Evolutionary conservation across 2,329 filamentous ascomycete genomes (phyloP), one percentile per base, ranked within the genome.

Genomic region (Xenosphaeropsis pyriputrescens): DNA sequence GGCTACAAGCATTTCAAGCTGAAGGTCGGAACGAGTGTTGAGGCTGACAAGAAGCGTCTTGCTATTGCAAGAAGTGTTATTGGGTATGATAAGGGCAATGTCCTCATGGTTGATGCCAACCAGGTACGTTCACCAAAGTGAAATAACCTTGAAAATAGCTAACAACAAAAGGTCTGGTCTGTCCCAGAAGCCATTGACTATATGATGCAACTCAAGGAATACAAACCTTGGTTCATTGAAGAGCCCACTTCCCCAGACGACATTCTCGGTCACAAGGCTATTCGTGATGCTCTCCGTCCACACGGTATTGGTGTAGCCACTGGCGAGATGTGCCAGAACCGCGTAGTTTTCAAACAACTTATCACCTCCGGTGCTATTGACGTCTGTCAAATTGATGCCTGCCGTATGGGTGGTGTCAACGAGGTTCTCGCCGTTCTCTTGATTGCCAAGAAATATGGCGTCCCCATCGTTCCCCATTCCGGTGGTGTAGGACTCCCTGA

Each of bases 291-390:
- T 2, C 74, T 93, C 15, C 68, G 70, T 50, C 75, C 79, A 1
- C 65, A 73, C 52, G 72, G 72, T 41, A 83, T 93, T 49, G 83
- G 83, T 42, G 85, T 93, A 3, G 85, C 85, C 6, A 93, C 85
- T 0, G 85, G 85, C 44, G 85, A 93, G 63, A 93, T 93, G 84
- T 89, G 83, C 64, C 85, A 93, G 64, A 93, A 93, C 67, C 76
- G 85, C 32, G 82, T 93, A 48, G 73, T 93, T 50, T 93, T 93
- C 72, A 93, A 93, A 70, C 85, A 93, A 60, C 71, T 93, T 44
- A 70, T 93, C 37, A 71, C 77, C 56, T 66, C 75, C 2, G 79
- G 79, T 37, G 83, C 85, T 44, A 83, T 93, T 50, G 85, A 89
- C 52, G 76, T 93, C n/a, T 85, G 84, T 57, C 85, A 93, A 58